These are phyloP conservation scores for Geotrichum fermentans DNA, from an alignment of 1,139 yeast species.

Conservation along the genomic window DNA sequence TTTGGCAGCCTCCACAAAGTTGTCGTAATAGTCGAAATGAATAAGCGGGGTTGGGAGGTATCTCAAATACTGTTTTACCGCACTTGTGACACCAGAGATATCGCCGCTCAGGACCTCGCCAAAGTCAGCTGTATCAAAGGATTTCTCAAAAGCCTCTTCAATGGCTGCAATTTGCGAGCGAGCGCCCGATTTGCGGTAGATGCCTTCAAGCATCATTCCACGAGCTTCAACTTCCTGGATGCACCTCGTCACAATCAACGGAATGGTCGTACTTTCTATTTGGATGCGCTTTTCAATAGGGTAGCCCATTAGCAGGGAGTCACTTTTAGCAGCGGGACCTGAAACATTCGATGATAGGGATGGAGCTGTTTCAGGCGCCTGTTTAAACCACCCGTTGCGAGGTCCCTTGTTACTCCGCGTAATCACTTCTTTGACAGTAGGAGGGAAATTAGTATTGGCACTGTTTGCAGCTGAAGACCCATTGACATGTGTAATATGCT, in stretches of 20 bases:
- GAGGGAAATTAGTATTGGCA: not conserved
- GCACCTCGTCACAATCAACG: slow-evolving; percentile 68
- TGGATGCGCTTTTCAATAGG: slow-evolving; percentile 37
- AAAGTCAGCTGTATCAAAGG: slow-evolving; percentile 25
- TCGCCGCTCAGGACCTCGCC: slow-evolving; percentile 57
- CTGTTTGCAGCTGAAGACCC: slow-evolving; percentile 5
- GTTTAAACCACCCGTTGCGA: slow-evolving; percentile 23
- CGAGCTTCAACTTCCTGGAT: slow-evolving; percentile 71
- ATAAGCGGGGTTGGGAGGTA: slow-evolving; percentile 82
- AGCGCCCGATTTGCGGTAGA: slow-evolving; percentile 88
- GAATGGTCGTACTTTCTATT: slow-evolving; percentile 59
- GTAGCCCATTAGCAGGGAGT: slow-evolving; percentile 28
- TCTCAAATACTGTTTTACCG: slow-evolving; percentile 79
- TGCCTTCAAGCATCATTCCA: slow-evolving; percentile 74
- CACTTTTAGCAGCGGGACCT: slow-evolving; percentile 6
- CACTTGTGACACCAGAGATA: slow-evolving; percentile 80
- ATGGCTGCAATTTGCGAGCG: slow-evolving; percentile 62
- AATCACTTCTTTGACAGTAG: slow-evolving; percentile 7
- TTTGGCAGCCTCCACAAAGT: slow-evolving; percentile 45
- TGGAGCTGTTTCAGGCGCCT: slow-evolving; percentile 11
- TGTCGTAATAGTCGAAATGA: slow-evolving; percentile 63
- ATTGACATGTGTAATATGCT: slow-evolving; percentile 21
- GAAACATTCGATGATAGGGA: too few relatives aligned
- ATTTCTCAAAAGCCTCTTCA: slow-evolving; percentile 42
- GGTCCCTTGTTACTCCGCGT: slow-evolving; percentile 5